Percentiles rank a stretch among this genome's conserved stretches.
Conservation (phyloP, 2,329 filamentous ascomycete species). For the Conoideocrella luteorostrata region DNA sequence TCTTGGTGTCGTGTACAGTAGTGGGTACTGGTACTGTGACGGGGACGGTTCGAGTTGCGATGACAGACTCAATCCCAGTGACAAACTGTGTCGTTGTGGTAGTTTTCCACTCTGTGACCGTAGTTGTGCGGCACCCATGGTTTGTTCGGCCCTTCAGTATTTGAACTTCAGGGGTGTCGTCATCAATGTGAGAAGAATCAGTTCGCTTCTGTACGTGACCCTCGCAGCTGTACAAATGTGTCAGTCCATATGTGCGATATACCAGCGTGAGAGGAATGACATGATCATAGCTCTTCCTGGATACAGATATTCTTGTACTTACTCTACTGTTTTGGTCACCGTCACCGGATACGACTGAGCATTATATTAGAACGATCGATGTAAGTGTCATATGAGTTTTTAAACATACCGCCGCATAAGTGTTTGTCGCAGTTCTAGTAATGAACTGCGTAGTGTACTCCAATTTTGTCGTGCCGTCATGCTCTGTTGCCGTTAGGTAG, state of each 20-base stretch:
- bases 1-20: conserved; percentile 7
- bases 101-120: conserved; percentile 16
- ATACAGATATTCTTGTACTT: conserved; percentile 5
- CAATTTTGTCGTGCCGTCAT: conserved; percentile 14
- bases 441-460: conserved; percentile 14
- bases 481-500: conserved; percentile 11
- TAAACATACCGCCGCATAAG: conserved; percentile 11
- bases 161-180: background rate
- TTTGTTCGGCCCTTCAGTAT: conserved; percentile 2
- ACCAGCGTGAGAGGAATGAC: too few species aligned
- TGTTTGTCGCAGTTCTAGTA: conserved; percentile 13
- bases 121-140: conserved; percentile 12
- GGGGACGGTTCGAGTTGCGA: conserved; percentile 11
- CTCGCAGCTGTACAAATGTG: conserved; percentile 1
- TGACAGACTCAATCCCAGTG: conserved; percentile 9
- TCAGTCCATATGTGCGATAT: too few species aligned
- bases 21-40: conserved; percentile 9
- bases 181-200: background rate
- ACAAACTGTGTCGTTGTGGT: conserved; percentile 12
- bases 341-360: conserved; percentile 18
- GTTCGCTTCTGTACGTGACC: background rate
- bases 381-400: background rate
- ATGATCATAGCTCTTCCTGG: too few species aligned
- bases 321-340: conserved; percentile 13
- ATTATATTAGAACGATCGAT: conserved; percentile 1